Conservation (phyloP, 495 filamentous ascomycete species). For the Chlorociboria aeruginascens region DNA sequence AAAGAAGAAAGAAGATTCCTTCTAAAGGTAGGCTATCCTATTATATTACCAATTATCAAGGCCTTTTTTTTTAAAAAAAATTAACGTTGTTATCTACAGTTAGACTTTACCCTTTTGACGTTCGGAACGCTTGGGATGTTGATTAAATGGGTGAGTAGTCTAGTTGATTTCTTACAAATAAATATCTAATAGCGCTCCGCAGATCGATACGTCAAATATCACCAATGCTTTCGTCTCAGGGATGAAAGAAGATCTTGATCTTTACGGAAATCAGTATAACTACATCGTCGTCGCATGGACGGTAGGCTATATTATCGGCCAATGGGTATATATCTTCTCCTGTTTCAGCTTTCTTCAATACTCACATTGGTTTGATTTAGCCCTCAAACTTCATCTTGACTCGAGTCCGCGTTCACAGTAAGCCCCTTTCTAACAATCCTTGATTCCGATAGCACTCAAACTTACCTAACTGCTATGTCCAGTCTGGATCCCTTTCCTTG, state of each 20-base stretch:
- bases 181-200: conserved; percentile 32
- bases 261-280: conserved; percentile 44
- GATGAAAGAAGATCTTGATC: conserved; percentile 46
- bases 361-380: conserved; percentile 30
- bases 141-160: conserved; percentile 21
- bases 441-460: not conserved
- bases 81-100: conserved; percentile 31
- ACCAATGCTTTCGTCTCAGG: conserved; percentile 38
- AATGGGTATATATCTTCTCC: conserved; percentile 41
- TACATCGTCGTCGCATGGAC: conserved; percentile 47
- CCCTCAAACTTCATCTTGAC: conserved; percentile 51
- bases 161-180: conserved; percentile 50
- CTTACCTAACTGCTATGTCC: conserved; percentile 39
- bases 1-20: conserved; percentile 48
- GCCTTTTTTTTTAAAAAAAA: not conserved
- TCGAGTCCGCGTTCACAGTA: conserved; percentile 10
- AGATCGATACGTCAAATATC: conserved; percentile 15
- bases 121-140: not conserved
- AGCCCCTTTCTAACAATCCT: not conserved
- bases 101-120: conserved; percentile 5
- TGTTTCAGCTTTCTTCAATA: conserved; percentile 46
- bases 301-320: conserved; percentile 52
- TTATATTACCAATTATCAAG: conserved; percentile 15
- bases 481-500: conserved; percentile 47
- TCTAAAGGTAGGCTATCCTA: conserved; percentile 43